Evolutionary conservation across 176 grass and related monocot species (phyloP).

Genomic region (Poa annua): DNA sequence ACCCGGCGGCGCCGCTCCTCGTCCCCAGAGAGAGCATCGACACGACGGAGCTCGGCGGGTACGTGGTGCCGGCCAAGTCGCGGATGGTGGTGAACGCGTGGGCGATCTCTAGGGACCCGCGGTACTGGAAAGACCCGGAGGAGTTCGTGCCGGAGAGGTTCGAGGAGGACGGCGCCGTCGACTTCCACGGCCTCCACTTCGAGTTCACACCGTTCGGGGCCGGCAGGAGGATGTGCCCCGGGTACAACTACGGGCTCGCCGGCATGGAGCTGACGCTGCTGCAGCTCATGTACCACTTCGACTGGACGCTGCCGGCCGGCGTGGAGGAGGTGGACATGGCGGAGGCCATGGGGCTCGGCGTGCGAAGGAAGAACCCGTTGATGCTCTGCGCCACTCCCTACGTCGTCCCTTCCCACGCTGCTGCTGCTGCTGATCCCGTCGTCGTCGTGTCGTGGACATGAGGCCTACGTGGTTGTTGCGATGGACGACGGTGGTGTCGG

Average conservation of each 20-base stretch:
- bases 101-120: constrained; percentile 43
- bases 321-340: constrained; percentile 1
- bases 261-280: constrained; percentile 42
- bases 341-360: constrained; percentile 40
- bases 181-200: constrained; percentile 44
- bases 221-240: constrained; percentile 45
- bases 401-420: not conserved
- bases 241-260: constrained; percentile 48
- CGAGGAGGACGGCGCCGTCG: not conserved
- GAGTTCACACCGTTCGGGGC: constrained; percentile 50
- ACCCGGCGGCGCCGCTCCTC: constrained; percentile 49
- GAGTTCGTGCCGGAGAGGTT: constrained; percentile 57
- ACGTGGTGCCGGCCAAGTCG: constrained; percentile 43
- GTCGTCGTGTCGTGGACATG: not conserved
- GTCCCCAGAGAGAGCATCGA: constrained; percentile 45
- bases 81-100: constrained; percentile 56
- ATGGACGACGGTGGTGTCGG: not conserved
- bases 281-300: constrained; percentile 44
- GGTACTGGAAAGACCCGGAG: constrained; percentile 43
- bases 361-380: constrained; percentile 36
- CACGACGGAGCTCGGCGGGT: constrained; percentile 42
- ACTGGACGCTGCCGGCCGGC: constrained; percentile 47
- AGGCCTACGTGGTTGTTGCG: not conserved
- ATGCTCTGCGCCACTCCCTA: constrained; percentile 18
- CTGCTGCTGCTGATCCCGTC: not conserved